These are phyloP conservation scores for Antitrichia curtipendula DNA, from an alignment of 225 moss, liverwort and hornwort species.

Conservation along the genomic window DNA sequence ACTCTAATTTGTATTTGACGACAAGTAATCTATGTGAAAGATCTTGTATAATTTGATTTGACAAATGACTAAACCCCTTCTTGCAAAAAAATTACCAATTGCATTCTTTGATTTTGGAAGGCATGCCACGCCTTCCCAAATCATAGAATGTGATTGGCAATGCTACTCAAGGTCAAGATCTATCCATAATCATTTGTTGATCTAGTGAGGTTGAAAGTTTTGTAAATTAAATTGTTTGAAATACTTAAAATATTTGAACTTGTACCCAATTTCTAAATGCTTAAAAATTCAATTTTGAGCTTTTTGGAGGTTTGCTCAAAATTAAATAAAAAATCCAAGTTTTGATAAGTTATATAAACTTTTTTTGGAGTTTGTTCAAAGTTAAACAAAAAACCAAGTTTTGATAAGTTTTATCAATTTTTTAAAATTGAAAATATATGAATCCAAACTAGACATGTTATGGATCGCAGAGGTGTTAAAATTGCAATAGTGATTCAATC, in stretches of 20 bases:
- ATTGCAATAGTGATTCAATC: too few relatives aligned
- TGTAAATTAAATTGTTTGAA: not conserved
- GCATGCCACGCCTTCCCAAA: not conserved
- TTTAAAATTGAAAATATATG: fast-evolving
- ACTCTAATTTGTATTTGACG: not conserved
- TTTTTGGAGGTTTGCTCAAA: not conserved
- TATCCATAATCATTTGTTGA: not conserved
- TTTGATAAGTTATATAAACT: too few relatives aligned
- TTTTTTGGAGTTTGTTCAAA: not conserved
- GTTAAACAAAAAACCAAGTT: too few relatives aligned
- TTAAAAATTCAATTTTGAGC: not conserved
- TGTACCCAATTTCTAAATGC: not conserved
- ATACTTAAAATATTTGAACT: not conserved
- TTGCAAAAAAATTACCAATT: not conserved
- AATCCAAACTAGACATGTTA: not conserved
- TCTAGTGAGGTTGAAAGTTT: not conserved
- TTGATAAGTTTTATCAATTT: too few relatives aligned
- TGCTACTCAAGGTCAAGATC: not conserved
- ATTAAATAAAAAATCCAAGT: too few relatives aligned
- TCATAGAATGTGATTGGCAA: too few relatives aligned
- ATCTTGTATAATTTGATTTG: not conserved
- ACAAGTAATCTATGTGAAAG: not conserved
- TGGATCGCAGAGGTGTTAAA: too few relatives aligned
- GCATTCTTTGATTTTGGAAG: not conserved
- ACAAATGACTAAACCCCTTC: not conserved